Base-by-base conservation (phyloP, 1,139 yeast species). In the Kurtzmaniella natalensis region DNA sequence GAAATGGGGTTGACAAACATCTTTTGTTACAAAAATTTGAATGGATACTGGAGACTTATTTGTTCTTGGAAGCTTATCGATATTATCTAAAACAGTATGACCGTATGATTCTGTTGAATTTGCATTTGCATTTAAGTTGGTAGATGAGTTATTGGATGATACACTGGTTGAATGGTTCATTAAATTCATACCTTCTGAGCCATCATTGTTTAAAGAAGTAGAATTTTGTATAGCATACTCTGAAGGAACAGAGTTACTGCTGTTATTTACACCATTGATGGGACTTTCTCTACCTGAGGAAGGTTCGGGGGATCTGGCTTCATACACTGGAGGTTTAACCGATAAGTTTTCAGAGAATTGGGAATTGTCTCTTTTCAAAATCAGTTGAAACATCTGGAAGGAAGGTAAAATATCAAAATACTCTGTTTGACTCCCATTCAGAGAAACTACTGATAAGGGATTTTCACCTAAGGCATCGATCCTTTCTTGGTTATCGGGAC, bases 331-430 rank as follows among this genome's bases (percentile, higher is more conserved):
- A 2, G 76, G 75, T 7, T 47, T 41, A 0, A 58, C 58, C 14
- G 54, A 45, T 16, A 61, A 48, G 37, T 64, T 59, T 39, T 69
- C 75, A 35, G 48, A 53, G 38, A 69, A 69, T 43, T 70, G 74
- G 25, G 47, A 46, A 37, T 65, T 70, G 40, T 68, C 70, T 36
- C 81, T 48, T 38, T 70, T 71, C 39, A 77, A 60, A 37, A 78
- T 64, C 18, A 75, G 65, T 43, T 72, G 78, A 44, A 72, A 76
- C 80, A 78, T 75, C 44, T 76, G 81, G 48, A 78, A 78, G 2
- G 82, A 75, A 1, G 84, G 84, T 30, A 78, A 52, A 3, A 78
- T 68, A 46, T 78, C 82, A 43, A 68, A 69, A 44, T 66, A 68
- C 38, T 67, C 72, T 0, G 72, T 67, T 27, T 62, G 68, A 2